Percentiles rank a stretch among this genome's conserved stretches.
Evolutionary conservation across 345 rosid genomes (phyloP).

Genomic region (Camelina laxa): DNA sequence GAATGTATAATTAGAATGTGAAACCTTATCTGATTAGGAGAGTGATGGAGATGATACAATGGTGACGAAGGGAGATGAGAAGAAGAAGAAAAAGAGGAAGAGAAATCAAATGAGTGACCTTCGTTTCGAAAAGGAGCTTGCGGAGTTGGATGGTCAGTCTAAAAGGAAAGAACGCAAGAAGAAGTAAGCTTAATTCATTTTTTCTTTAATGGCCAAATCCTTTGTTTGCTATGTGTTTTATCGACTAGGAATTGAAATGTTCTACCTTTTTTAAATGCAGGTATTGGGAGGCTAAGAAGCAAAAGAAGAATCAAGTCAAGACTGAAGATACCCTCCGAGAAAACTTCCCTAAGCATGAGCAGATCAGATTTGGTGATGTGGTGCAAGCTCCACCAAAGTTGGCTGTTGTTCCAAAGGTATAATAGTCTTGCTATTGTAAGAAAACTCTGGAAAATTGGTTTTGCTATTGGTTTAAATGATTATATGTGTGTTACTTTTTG

Average conservation of each 20-base stretch:
- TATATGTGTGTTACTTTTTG: conserved; percentile 39
- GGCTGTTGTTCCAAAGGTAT: conserved; percentile 66
- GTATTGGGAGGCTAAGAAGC: conserved; percentile 77
- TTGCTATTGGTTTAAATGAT: not conserved
- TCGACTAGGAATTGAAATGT: not conserved
- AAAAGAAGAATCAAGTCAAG: conserved; percentile 57
- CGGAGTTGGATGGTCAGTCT: conserved; percentile 47
- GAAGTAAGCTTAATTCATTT: not conserved
- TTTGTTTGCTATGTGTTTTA: conserved; percentile 5
- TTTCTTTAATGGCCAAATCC: not conserved
- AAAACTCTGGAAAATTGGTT: not conserved
- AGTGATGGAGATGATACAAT: conserved; percentile 40
- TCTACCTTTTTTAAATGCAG: conserved; percentile 39
- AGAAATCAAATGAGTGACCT: conserved; percentile 68
- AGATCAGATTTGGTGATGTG: conserved; percentile 81
- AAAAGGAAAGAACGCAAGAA: conserved; percentile 41
- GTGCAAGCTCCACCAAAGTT: conserved; percentile 88
- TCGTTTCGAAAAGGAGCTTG: conserved; percentile 57
- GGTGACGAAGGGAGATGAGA: conserved; percentile 40
- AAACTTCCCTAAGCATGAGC: conserved; percentile 73
- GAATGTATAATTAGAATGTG: conserved; percentile 10
- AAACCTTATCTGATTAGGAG: conserved; percentile 27
- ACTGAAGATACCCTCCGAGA: conserved; percentile 46
- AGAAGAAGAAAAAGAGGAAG: conserved; percentile 73
- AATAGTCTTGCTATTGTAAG: not conserved